phyloP scores from a whole-genome alignment of 2,329 filamentous ascomycete species.

The Colletotrichum aenigma region DNA sequence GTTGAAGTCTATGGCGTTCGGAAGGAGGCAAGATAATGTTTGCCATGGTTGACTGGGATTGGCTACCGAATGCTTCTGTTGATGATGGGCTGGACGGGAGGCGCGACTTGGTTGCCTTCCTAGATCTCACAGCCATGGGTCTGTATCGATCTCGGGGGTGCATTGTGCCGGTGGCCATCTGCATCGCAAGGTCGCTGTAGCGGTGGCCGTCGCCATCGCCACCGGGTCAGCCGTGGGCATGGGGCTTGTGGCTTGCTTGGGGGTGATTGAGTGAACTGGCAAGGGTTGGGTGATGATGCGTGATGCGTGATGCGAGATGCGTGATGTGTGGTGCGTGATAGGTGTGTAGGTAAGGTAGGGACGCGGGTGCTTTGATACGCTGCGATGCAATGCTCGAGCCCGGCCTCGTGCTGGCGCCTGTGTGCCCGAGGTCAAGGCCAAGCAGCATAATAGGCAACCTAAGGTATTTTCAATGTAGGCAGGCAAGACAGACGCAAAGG shows the following conservation, averaged over 20 bases:
- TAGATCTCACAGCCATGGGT: conserved; percentile 9
- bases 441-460: background rate
- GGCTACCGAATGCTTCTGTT: background rate
- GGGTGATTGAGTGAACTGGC: background rate
- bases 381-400: background rate
- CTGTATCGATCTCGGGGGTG: conserved; percentile 11
- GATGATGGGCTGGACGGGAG: background rate
- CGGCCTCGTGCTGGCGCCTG: background rate
- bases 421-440: background rate
- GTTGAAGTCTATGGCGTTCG: background rate
- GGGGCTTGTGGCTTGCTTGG: background rate
- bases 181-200: background rate
- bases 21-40: background rate
- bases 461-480: background rate
- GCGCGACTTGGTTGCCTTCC: conserved; percentile 3
- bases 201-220: background rate
- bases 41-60: background rate
- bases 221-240: background rate
- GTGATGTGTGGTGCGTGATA: background rate
- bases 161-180: background rate
- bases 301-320: background rate
- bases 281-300: background rate
- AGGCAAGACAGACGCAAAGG: background rate
- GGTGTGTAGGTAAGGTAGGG: background rate
- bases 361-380: background rate